Base-by-base conservation (phyloP, 495 filamentous ascomycete species). In the Xeromyces bisporus region DNA sequence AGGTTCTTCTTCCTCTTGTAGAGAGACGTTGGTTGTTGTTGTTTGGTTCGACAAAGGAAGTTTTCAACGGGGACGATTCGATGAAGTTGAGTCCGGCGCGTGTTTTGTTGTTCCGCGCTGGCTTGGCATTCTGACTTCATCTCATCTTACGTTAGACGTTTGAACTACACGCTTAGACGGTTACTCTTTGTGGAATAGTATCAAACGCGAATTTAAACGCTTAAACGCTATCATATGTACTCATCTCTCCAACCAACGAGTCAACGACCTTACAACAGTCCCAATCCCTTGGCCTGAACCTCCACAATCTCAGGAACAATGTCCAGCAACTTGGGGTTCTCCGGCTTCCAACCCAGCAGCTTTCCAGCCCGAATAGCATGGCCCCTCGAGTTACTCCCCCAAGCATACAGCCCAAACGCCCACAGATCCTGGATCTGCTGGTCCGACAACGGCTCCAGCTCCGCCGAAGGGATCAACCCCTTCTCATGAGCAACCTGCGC, bases 371-470 rank as follows among this genome's bases (percentile, higher is more conserved):
- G 61, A 28, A 66, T 57, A 0, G 72, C 69, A 31, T 58, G 61
- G 4, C 67, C 60, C 38, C 71, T 64, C 16, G 72, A 77, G 42
- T 76, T 84, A 56, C 71, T 43, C 59, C 72, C 76, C 64, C 67
- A 75, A 18, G 60, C 48, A 33, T 57, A 50, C 12, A 48, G 30
- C 3, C 62, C 62, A 10, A 31, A 44, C 12, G 47, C 29, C 13
- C 42, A 40, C 15, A 58, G 8, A 26, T 51, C 42, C 7, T 40
- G 46, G n/a, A 48, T 48, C 38, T 60, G 41, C 1, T 44, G 39
- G 25, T 48, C 43, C 21, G 53, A 32, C 7, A 63, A 11, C 8
- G 44, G 31, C 16, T 56, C 46, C 7, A 76, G 64, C 23, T 67
- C 60, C 1, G 69, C 58, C 7, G 63, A 65, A 12, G 69, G 49